Evolutionary conservation across 192 early-diverging fungal genomes (phyloP).

Genomic region (Umbelopsis sp.): DNA sequence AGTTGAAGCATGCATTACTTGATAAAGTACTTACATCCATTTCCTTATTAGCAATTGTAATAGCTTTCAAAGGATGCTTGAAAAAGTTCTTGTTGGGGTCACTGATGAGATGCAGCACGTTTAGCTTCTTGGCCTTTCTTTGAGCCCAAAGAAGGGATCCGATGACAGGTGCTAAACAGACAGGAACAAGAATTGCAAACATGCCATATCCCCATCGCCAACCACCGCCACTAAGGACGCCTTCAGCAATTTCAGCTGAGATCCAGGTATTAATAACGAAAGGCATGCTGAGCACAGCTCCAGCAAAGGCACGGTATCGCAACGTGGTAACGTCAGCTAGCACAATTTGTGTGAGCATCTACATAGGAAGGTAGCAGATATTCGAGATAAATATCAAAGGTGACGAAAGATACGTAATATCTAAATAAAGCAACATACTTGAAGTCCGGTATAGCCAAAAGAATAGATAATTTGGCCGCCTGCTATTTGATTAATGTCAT

Average conservation of each 20-base stretch:
- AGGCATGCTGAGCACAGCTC: constrained; percentile 25
- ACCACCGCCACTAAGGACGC: constrained; percentile 15
- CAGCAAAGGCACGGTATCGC: constrained; percentile 25
- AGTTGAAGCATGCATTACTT: not conserved
- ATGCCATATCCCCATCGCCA: constrained; percentile 35
- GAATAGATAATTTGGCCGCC: constrained; percentile 29
- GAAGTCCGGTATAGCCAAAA: constrained; percentile 26
- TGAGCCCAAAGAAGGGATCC: constrained; percentile 15
- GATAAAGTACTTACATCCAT: constrained; percentile 5
- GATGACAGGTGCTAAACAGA: constrained; percentile 18
- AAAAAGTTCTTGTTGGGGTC: not conserved
- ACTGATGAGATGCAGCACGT: not conserved
- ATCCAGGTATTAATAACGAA: constrained; percentile 28
- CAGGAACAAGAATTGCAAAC: constrained; percentile 24
- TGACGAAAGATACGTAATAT: not conserved
- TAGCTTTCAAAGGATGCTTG: not conserved
- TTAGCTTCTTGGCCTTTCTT: constrained; percentile 20
- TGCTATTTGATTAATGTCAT: not conserved
- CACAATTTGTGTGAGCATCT: constrained; percentile 12
- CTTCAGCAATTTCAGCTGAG: constrained; percentile 25
- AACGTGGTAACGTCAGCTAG: constrained; percentile 26
- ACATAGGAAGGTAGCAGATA: not conserved
- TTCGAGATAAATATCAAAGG: not conserved
- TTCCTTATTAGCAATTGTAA: constrained; percentile 9
- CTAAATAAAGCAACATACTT: not conserved